phyloP scores from a whole-genome alignment of 169 alveolate species.

The Miamiensis avidus region DNA sequence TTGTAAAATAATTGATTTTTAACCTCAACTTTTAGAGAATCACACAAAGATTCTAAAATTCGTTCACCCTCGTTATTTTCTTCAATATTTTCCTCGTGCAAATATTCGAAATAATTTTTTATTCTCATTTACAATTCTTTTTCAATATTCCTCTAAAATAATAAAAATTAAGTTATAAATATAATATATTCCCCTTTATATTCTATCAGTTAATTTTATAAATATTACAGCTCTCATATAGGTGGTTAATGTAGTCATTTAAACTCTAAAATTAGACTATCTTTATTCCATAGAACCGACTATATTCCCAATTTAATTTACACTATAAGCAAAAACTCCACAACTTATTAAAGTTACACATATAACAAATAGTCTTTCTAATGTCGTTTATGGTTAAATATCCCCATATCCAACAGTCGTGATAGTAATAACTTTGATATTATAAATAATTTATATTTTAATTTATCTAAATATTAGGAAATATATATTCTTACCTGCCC shows the following conservation, averaged over 20 bases:
- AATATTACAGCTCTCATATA: conserved; percentile 19
- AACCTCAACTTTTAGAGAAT: conserved; percentile 13
- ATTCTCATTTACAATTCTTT: conserved; percentile 24
- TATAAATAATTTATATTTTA: no score
- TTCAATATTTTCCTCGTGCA: conserved; percentile 18
- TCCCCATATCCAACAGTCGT: conserved; percentile 25
- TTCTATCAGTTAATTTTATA: no score
- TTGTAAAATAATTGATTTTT: background rate
- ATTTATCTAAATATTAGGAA: no score
- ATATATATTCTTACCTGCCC: no score
- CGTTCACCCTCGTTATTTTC: conserved; percentile 16
- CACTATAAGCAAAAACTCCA: conserved; percentile 30
- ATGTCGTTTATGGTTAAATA: conserved; percentile 1
- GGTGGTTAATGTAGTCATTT: background rate
- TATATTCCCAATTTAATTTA: conserved; percentile 9
- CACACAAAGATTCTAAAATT: background rate
- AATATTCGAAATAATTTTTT: conserved; percentile 22
- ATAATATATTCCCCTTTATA: no score
- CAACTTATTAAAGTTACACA: background rate
- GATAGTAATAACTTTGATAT: conserved; percentile 22
- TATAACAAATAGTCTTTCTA: conserved; percentile 15
- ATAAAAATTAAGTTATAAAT: no score
- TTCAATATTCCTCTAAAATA: conserved; percentile 1
- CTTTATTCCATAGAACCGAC: background rate
- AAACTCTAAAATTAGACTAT: background rate